Conservation (phyloP, 2,329 filamentous ascomycete species). For the Pyrenophora teres region DNA sequence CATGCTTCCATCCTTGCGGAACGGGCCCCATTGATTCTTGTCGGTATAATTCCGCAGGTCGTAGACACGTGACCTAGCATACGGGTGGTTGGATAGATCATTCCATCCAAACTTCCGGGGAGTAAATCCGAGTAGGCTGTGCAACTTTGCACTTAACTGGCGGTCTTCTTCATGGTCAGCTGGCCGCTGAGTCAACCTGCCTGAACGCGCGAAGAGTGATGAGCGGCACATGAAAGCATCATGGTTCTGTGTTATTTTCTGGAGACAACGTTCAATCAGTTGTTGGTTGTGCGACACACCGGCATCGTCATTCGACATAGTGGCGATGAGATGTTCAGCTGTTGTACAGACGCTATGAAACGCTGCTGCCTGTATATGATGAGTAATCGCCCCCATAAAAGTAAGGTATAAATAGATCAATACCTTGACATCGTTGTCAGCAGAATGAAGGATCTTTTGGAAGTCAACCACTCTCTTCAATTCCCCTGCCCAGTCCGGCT, state of each 20-base stretch:
- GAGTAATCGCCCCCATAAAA: background rate
- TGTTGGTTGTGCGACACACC: constrained; percentile 54
- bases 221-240: constrained; percentile 68
- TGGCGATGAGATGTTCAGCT: constrained; percentile 45
- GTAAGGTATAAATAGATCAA: constrained; percentile 2
- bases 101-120: constrained; percentile 46
- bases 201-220: constrained; percentile 60
- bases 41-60: constrained; percentile 71
- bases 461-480: constrained; percentile 38
- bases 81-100: constrained; percentile 57
- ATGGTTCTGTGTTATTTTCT: constrained; percentile 55
- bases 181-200: constrained; percentile 48
- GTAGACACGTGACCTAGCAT: constrained; percentile 72
- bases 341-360: constrained; percentile 47
- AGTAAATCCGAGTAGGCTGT: constrained; percentile 70
- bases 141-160: constrained; percentile 72
- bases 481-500: constrained; percentile 39
- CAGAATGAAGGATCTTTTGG: constrained; percentile 53
- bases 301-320: constrained; percentile 46
- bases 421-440: constrained; percentile 49
- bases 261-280: constrained; percentile 48
- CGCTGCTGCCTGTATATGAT: constrained; percentile 31
- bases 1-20: constrained; percentile 64
- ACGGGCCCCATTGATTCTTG: constrained; percentile 71
- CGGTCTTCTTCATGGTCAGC: constrained; percentile 52